Evolutionary conservation across 129 eudicot species (phyloP), one percentile per base, ranked within the genome.

Genomic region (Ambrosia trifida): DNA sequence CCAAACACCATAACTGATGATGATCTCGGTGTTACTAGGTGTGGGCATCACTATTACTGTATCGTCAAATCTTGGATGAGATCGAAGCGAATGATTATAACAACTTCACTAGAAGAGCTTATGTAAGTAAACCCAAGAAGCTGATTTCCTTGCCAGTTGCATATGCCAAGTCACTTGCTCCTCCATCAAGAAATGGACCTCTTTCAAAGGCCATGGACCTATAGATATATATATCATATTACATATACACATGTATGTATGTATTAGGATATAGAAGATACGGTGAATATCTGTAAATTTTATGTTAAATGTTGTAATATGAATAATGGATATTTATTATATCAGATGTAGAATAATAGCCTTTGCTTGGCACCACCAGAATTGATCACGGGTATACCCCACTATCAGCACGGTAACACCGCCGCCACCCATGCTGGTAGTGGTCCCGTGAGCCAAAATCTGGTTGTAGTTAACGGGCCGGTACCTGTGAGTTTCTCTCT

Each of bases 41-140:
- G 50, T 90, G 96, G 99, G 97, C 99, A n/a, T 90, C 97, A 19
- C 50, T 95, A 78, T 79, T 90, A 64, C 63, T 90, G 56, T 95
- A 95, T 54, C 86, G 91, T 11, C 86, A 95, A 63, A 95, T 95
- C 74, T 69, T 95, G 76, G 99, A 95, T 53, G 97, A 95, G 76
- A 95, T 95, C 30, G 99, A 95, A 82, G 99, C 96, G 0, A 95
- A 95, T 60, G 99, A 90, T 75, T 95, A 87, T 79, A 88, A 95
- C 78, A 95, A 90, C 78, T 95, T 95, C 81, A 95, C 96, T 4
- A 86, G 68, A 79, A 83, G 97, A 66, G 99, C 99, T 24, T 90
- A 84, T 72, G 99, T 95, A 11, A 84, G 97, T 83, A 87, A 90
- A 84, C 85, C 91, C 7, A 87, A 88, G 88, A 95, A 95, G 83